Evolutionary conservation across 768 basidiomycete genomes (phyloP).

Genomic region (Steccherinum ochraceum): DNA sequence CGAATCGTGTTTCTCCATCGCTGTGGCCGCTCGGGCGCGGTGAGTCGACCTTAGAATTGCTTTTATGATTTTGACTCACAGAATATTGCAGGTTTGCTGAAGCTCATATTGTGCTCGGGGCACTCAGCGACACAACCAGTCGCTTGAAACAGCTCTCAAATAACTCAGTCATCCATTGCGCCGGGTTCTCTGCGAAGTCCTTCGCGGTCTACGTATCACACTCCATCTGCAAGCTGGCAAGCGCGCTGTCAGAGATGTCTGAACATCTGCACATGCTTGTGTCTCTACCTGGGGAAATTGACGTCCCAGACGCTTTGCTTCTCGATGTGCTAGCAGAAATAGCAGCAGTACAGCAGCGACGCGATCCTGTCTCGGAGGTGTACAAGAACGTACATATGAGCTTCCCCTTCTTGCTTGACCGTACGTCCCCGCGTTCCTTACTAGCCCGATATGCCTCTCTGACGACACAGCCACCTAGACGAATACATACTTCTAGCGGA

Average conservation of each 20-base stretch:
- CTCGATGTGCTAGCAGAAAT: neutral
- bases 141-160: constrained; percentile 25
- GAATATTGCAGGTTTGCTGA: constrained; percentile 25
- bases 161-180: constrained; percentile 6
- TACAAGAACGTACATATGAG: neutral
- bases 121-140: constrained; percentile 19
- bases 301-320: neutral
- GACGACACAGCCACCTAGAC: too few species aligned
- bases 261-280: constrained; percentile 2
- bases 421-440: constrained; percentile 2
- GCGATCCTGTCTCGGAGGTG: neutral
- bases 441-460: too few species aligned
- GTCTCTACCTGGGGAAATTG: neutral
- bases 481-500: neutral
- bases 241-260: constrained; percentile 3
- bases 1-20: constrained; percentile 71
- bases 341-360: neutral
- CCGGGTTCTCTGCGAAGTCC: neutral
- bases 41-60: too few species aligned
- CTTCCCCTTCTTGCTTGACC: constrained; percentile 2
- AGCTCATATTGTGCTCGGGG: constrained; percentile 17
- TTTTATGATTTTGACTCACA: too few species aligned
- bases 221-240: neutral
- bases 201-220: neutral
- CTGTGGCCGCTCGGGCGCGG: constrained; percentile 57